Evolutionary conservation across 1,284 basidiomycete genomes (phyloP).

Genomic region (Microbotryomycetes sp.): DNA sequence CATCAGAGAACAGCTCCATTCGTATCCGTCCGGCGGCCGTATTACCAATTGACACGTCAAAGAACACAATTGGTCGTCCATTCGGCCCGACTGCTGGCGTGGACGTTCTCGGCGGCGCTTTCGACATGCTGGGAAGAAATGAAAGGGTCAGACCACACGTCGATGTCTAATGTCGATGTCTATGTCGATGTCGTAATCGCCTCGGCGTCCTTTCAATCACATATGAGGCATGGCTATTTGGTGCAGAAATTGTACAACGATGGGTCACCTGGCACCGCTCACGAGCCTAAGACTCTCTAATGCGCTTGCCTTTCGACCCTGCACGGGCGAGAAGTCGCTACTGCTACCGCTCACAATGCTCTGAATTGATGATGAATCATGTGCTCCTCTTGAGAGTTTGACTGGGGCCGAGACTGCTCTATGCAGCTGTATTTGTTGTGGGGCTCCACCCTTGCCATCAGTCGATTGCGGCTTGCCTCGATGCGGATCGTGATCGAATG

Average conservation of each 20-base stretch:
- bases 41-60: conserved; percentile 66
- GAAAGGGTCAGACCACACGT: neutral
- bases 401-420: no score
- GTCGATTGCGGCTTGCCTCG: no score
- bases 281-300: neutral
- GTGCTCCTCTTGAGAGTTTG: no score
- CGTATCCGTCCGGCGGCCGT: conserved; percentile 60
- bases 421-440: no score
- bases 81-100: neutral
- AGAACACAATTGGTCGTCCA: conserved; percentile 74
- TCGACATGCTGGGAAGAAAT: neutral
- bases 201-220: no score
- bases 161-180: neutral
- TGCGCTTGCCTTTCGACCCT: neutral
- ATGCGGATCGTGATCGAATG: no score
- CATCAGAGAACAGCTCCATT: conserved; percentile 82
- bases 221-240: neutral
- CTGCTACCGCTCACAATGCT: no score
- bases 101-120: neutral
- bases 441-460: no score
- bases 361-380: no score
- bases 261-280: neutral
- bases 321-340: no score
- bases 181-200: no score
- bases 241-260: neutral